Evolutionary conservation across 192 early-diverging fungal genomes (phyloP).

Genomic region (Mortierella hygrophila): DNA sequence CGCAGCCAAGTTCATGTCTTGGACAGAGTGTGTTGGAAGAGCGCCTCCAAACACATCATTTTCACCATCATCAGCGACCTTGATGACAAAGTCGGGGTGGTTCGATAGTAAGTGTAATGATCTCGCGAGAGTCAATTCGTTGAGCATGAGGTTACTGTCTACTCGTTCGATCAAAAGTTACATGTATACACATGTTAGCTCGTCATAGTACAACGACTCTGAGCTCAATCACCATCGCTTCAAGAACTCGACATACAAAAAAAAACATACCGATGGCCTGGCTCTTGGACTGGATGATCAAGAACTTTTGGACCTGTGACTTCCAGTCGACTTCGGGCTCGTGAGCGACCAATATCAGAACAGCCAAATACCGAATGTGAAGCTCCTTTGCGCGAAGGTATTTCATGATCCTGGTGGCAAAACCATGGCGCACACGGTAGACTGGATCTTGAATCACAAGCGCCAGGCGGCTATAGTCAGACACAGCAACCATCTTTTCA

Average conservation of each 20-base stretch:
- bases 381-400: slow-evolving; percentile 71
- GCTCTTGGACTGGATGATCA: slow-evolving; percentile 32
- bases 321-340: slow-evolving; percentile 84
- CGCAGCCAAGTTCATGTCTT: slow-evolving; percentile 35
- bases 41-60: slow-evolving; percentile 34
- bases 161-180: slow-evolving; percentile 6
- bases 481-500: slow-evolving; percentile 63
- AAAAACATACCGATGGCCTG: slow-evolving; percentile 42
- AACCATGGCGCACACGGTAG: slow-evolving; percentile 82
- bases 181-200: background rate
- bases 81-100: slow-evolving; percentile 83
- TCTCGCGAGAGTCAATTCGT: slow-evolving; percentile 71
- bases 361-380: slow-evolving; percentile 76
- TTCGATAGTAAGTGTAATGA: slow-evolving; percentile 84
- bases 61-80: slow-evolving; percentile 13
- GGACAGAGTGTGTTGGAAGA: slow-evolving; percentile 11
- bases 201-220: background rate
- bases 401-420: slow-evolving; percentile 80
- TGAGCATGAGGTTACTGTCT: slow-evolving; percentile 57
- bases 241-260: background rate
- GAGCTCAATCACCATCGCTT: background rate
- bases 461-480: slow-evolving; percentile 71
- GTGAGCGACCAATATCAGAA: slow-evolving; percentile 85
- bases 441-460: slow-evolving; percentile 81
- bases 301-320: slow-evolving; percentile 70